Evolutionary conservation across 805 yeast genomes (phyloP).

Genomic region (Yamadazyma scolyti): DNA sequence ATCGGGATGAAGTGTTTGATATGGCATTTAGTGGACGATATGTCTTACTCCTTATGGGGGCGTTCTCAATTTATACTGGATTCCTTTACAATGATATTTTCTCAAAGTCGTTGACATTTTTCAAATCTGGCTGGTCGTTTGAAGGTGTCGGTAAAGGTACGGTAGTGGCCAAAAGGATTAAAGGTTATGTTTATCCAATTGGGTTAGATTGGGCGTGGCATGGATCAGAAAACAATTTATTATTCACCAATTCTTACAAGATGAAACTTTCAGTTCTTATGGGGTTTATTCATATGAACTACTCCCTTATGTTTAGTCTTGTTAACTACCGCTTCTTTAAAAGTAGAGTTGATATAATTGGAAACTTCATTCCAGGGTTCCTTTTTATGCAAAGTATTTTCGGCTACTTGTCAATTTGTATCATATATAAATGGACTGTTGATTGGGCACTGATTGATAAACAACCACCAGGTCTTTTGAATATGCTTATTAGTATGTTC

Average conservation of each 20-base stretch:
- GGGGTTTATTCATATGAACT: conserved; percentile 75
- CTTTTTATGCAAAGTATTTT: conserved; percentile 74
- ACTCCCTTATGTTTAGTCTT: conserved; percentile 64
- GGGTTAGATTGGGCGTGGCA: conserved; percentile 79
- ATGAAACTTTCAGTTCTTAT: conserved; percentile 73
- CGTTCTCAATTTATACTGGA: conserved; percentile 72
- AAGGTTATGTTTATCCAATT: conserved; percentile 50
- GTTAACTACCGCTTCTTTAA: conserved; percentile 58
- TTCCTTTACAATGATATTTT: conserved; percentile 69
- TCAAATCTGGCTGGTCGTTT: conserved; percentile 61
- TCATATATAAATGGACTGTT: conserved; percentile 69
- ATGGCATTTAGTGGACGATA: conserved; percentile 75
- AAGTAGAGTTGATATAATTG: conserved; percentile 61
- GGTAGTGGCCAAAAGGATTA: conserved; percentile 42
- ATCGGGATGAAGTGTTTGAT: conserved; percentile 70
- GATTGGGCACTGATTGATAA: conserved; percentile 63
- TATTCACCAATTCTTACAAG: conserved; percentile 70
- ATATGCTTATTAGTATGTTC: conserved; percentile 75
- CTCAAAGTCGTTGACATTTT: conserved; percentile 65
- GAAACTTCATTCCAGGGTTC: conserved; percentile 71
- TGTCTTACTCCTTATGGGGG: conserved; percentile 65
- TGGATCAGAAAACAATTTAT: conserved; percentile 68
- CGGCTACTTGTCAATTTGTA: conserved; percentile 64
- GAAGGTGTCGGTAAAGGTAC: conserved; percentile 29
- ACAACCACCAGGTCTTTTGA: conserved; percentile 69